Base-by-base conservation (phyloP, 2,329 filamentous ascomycete species). In the Nothomitra cinnamomea region DNA sequence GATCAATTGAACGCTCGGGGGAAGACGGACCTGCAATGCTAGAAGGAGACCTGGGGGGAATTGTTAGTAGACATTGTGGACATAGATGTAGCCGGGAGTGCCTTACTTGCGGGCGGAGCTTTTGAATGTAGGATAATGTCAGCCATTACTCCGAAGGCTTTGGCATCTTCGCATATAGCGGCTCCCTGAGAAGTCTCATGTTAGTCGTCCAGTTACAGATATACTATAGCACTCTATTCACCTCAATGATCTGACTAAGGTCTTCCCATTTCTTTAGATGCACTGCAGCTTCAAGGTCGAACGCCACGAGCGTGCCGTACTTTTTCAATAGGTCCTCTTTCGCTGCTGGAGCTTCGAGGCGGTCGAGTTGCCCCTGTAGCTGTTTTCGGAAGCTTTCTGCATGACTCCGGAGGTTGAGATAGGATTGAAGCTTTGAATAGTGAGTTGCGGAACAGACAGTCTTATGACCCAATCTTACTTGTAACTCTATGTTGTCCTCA, bases 201-300 rank as follows among this genome's bases (percentile, higher is more conserved):
- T 7, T 49, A 12, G 10, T 10, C 45, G 15, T n/a, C 15, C 15
- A 19, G 15, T 41, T 4, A 4, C 5, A 41, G 4, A 15, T 4
- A 41, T 3, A 41, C 3, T n/a, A 41, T 41, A 41, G 38, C 5
- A n/a, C 6, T 28, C 21, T 4, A 56, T 59, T 54, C 59, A 62
- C 67, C 17, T 73, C 67, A 21, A 92, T 74, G 6, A 87, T 76
- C 15, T 69, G 65, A 3, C 72, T 69, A 1, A 94, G 68, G 38
- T 77, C 73, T 43, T 84, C 76, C 83, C 82, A 92, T 19, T 75
- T 72, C 56, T 79, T 76, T 3, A 92, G 69, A 32, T 72, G 73
- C 40, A 85, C 68, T 0, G 82, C 79, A 1, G 80, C 83, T 68
- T 95, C 88, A 56, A 94, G 85, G 58, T 92, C 84, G 58, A 89